phyloP scores from a whole-genome alignment of 2,329 filamentous ascomycete genomes.

The Beauveria brongniartii region DNA sequence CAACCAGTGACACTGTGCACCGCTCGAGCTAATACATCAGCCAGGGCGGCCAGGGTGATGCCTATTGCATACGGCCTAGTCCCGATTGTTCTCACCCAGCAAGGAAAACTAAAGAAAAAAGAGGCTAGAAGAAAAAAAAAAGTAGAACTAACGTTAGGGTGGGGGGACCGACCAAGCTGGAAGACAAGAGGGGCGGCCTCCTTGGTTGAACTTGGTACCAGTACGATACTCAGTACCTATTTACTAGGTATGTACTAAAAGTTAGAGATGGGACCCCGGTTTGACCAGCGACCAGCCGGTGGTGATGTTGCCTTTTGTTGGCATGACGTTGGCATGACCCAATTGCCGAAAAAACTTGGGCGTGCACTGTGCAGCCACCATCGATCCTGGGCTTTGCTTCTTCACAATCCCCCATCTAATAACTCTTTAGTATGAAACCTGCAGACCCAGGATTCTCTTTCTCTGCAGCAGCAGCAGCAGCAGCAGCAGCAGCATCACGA shows the following conservation, averaged over 20 bases:
- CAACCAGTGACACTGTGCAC: not conserved
- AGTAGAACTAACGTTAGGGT: too few species aligned
- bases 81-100: not conserved
- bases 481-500: not conserved
- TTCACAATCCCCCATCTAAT: not conserved
- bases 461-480: too few species aligned
- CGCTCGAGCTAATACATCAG: not conserved
- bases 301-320: not conserved
- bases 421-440: too few species aligned
- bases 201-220: too few species aligned
- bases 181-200: not conserved
- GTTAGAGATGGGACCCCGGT: too few species aligned
- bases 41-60: too few species aligned
- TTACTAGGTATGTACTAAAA: too few species aligned
- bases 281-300: too few species aligned
- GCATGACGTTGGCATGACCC: constrained; percentile 7
- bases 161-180: not conserved
- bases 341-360: constrained; percentile 8
- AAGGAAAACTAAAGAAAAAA: too few species aligned
- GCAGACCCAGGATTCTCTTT: too few species aligned
- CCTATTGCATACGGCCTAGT: not conserved
- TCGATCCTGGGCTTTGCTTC: not conserved
- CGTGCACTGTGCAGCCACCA: not conserved
- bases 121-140: not conserved
- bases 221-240: too few species aligned